Percentiles rank a stretch among this genome's conserved stretches.
Evolutionary conservation across 345 rosid species (phyloP).

Genomic region (Citrus unshiu): DNA sequence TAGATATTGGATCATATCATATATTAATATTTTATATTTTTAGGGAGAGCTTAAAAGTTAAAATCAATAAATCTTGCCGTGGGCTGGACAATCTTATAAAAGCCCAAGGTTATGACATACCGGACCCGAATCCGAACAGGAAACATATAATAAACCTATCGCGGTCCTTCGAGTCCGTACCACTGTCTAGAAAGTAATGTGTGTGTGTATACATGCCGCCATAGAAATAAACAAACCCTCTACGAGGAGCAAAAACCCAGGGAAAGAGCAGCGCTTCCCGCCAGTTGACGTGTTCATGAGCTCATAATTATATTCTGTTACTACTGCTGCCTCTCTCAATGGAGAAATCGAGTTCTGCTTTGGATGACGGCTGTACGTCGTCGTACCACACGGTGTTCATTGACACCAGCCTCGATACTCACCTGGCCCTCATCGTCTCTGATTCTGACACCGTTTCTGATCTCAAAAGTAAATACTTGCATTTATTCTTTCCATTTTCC

Average conservation of each 20-base stretch:
- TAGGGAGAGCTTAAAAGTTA: too few relatives aligned
- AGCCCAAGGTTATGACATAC: fast-evolving
- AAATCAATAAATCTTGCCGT: too few relatives aligned
- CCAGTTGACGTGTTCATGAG: background rate
- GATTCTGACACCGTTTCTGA: constrained; percentile 52
- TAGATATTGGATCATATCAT: too few relatives aligned
- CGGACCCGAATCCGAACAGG: background rate
- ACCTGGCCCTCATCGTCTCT: constrained; percentile 43
- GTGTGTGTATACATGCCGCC: background rate
- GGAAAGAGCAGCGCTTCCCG: background rate
- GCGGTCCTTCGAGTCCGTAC: background rate
- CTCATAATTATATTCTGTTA: background rate
- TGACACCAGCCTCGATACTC: constrained; percentile 60
- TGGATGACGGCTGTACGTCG: constrained; percentile 16
- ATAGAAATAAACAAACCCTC: background rate
- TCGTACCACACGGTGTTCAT: constrained; percentile 36
- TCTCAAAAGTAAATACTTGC: constrained; percentile 38
- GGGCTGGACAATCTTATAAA: too few relatives aligned
- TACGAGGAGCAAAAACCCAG: background rate
- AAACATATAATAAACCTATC: background rate
- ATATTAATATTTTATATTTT: too few relatives aligned
- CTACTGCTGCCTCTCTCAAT: background rate
- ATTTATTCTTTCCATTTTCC: background rate
- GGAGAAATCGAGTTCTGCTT: constrained; percentile 19
- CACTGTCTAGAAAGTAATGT: background rate